Conservation (phyloP, 805 yeast genomes). For the Suhomyces sp. region DNA sequence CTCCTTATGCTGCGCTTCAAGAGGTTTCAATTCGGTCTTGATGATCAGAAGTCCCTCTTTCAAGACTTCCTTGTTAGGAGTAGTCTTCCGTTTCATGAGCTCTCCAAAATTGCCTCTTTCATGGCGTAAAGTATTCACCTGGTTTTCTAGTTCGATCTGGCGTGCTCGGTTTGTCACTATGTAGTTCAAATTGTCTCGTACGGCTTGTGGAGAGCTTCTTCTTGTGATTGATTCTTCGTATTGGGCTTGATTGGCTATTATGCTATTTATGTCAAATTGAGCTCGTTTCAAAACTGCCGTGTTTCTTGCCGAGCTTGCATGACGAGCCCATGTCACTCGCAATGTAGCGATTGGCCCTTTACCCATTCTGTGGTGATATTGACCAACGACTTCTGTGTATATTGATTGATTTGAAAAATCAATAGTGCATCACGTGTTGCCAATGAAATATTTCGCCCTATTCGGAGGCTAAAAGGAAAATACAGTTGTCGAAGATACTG, state of each 20-base stretch:
- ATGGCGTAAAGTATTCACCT: slow-evolving; percentile 26
- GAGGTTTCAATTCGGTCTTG: slow-evolving; percentile 24
- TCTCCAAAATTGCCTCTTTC: slow-evolving; percentile 28
- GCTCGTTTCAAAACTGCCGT: slow-evolving; percentile 19
- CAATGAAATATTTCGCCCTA: too few species aligned
- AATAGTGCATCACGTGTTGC: too few species aligned
- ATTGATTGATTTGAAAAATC: too few species aligned
- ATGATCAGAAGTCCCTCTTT: slow-evolving; percentile 20
- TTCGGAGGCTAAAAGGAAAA: too few species aligned
- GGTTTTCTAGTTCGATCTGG: slow-evolving; percentile 21
- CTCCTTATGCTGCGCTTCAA: slow-evolving; percentile 23
- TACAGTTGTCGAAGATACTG: too few species aligned
- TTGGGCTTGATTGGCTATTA: slow-evolving; percentile 17
- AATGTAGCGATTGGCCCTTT: too few species aligned
- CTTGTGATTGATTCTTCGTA: slow-evolving; percentile 30
- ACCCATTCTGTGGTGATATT: too few species aligned
- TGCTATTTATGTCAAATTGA: slow-evolving; percentile 24
- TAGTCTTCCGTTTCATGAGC: slow-evolving; percentile 16
- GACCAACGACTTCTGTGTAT: too few species aligned
- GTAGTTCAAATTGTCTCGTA: slow-evolving; percentile 21
- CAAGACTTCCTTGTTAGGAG: slow-evolving; percentile 8
- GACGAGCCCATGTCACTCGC: slow-evolving; percentile 3
- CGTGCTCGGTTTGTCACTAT: slow-evolving; percentile 24
- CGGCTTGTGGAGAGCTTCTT: slow-evolving; percentile 21
- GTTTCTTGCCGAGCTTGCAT: slow-evolving; percentile 12